Base-by-base conservation (phyloP, 768 basidiomycete genomes). In the Dendrothele bispora region DNA sequence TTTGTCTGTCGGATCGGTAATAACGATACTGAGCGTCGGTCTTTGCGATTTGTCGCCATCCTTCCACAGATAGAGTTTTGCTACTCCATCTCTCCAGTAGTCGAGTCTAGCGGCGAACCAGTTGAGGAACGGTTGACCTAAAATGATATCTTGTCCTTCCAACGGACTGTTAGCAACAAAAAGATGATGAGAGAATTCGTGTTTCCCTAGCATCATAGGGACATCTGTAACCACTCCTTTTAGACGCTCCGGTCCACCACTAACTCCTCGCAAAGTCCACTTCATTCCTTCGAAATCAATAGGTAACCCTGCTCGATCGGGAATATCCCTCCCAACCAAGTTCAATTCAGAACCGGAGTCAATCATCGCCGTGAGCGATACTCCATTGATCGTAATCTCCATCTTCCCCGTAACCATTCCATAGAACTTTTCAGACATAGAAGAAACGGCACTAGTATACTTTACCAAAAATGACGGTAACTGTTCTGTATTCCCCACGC, bases 241-340 rank as follows among this genome's bases (percentile, higher is more conserved):
- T 0, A 65, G 41, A 0, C 48, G 47, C 0, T 53, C 50, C 2
- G 60, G 35, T 6, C 41, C 28, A 3, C 59, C 54, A 18, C 56
- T 53, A 5, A 65, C 54, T 0, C 62, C 64, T 24, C 53, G 53
- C 2, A 65, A 46, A 0, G 61, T 54, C 64, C 64, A 65, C 0
- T 51, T 21, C 3, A 43, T 24, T 0, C 64, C 61, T 27, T 63
- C 61, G 39, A 3, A 22, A 39, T 97, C 92, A 70, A 98, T 78
- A 5, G 89, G 10, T 21, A 22, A 25, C 45, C 14, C 30, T 25
- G 10, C 5, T 14, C 28, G 35, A 2, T 34, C 24, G 7, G 41
- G n/a, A n/a, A n/a, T n/a, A n/a, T n/a, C n/a, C n/a, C n/a, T n/a
- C n/a, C n/a, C n/a, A n/a, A n/a, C n/a, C n/a, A n/a, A n/a, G n/a